Evolutionary conservation across 164 flowering plant genomes (phyloP).

Genomic region (Stephania cephalantha): DNA sequence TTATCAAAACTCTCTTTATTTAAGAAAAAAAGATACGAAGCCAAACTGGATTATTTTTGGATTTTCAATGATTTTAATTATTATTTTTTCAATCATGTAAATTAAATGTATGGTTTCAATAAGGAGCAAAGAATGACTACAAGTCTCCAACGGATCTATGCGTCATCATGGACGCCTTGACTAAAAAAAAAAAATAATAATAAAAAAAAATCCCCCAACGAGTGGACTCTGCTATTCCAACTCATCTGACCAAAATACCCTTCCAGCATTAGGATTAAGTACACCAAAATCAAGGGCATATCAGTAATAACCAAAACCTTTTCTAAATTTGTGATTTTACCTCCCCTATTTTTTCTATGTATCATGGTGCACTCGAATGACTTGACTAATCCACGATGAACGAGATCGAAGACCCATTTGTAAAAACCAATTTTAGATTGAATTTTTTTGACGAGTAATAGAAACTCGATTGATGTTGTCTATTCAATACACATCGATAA

Average conservation of each 20-base stretch:
- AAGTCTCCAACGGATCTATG: background rate
- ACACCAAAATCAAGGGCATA: background rate
- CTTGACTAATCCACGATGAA: background rate
- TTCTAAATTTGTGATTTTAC: background rate
- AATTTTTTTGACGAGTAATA: no score
- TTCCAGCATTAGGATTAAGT: background rate
- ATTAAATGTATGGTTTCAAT: background rate
- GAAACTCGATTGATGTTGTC: background rate
- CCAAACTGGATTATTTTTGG: background rate
- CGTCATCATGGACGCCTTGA: background rate
- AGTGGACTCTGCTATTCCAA: background rate
- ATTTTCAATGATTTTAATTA: background rate
- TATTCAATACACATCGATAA: no score
- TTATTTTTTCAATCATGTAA: background rate
- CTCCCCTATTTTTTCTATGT: background rate
- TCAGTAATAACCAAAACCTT: background rate
- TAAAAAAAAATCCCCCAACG: no score
- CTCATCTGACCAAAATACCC: background rate
- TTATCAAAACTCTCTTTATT: no score
- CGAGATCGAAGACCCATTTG: no score
- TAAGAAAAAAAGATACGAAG: no score
- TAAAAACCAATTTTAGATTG: background rate
- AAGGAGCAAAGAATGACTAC: background rate
- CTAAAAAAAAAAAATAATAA: background rate
- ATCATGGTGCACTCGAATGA: no score